A percentile compares a stretch with the other conserved stretches of the same genome.
These are phyloP conservation scores for Candida piceae DNA, from an alignment of 805 yeast species.

Conservation along the genomic window DNA sequence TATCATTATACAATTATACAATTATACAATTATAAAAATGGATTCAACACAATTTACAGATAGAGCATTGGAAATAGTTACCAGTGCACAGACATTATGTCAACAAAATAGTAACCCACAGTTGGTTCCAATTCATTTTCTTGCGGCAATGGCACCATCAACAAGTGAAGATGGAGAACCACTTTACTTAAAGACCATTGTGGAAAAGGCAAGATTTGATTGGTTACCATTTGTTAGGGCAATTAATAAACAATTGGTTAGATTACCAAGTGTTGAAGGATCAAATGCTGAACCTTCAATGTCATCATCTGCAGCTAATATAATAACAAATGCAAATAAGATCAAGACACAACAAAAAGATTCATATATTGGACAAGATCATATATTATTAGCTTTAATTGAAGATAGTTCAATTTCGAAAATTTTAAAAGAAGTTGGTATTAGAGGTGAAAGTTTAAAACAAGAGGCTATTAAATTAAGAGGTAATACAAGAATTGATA, in stretches of 20 bases:
- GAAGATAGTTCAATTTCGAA: conserved; percentile 70
- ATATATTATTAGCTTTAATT: conserved; percentile 74
- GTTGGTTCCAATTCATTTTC: conserved; percentile 78
- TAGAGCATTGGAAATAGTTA: conserved; percentile 78
- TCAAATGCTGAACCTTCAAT: conserved; percentile 80
- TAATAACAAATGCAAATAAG: conserved; percentile 69
- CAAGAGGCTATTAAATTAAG: conserved; percentile 76
- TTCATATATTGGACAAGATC: conserved; percentile 90
- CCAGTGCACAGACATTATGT: conserved; percentile 77
- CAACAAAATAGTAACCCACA: conserved; percentile 80
- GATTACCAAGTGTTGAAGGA: conserved; percentile 84
- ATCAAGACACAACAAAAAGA: conserved; percentile 87
- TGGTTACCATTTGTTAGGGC: conserved; percentile 75
- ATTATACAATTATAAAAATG: conserved; percentile 31
- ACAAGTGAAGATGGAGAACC: conserved; percentile 44
- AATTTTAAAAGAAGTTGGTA: conserved; percentile 64
- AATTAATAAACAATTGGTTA: conserved; percentile 75
- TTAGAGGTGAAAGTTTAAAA: conserved; percentile 68
- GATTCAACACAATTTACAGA: conserved; percentile 84
- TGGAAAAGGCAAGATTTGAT: conserved; percentile 85
- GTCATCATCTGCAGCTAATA: conserved; percentile 69
- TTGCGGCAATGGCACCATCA: conserved; percentile 83
- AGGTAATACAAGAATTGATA: conserved; percentile 88
- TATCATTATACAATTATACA: background rate
- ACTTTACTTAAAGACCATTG: conserved; percentile 71